Percentiles rank a stretch among this genome's conserved stretches.
Evolutionary conservation across 192 early-diverging fungal genomes (phyloP).

Genomic region (Entrophospora sp.): DNA sequence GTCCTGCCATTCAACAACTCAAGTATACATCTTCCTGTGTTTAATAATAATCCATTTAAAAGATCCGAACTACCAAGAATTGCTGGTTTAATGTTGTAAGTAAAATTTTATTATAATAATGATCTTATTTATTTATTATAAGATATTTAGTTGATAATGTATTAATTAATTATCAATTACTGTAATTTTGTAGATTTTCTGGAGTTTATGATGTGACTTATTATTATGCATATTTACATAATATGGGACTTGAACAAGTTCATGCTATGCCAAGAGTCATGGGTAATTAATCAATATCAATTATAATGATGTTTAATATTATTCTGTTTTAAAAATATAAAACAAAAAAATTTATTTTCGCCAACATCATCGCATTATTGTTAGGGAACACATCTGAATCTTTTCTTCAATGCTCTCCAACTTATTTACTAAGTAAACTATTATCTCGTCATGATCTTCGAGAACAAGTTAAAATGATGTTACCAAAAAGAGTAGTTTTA

Average conservation of each 20-base stretch:
- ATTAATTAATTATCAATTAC: too few species aligned
- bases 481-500: slow-evolving; percentile 10
- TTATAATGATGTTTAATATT: not conserved
- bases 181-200: slow-evolving; percentile 23
- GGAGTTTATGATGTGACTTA: slow-evolving; percentile 36
- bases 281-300: not conserved
- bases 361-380: not conserved
- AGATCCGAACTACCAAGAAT: slow-evolving; percentile 27
- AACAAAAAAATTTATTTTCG: not conserved
- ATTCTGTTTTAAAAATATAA: not conserved
- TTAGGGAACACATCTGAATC: slow-evolving; percentile 15
- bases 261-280: slow-evolving; percentile 19
- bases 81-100: slow-evolving; percentile 32
- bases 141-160: not conserved
- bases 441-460: not conserved
- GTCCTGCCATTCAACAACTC: slow-evolving; percentile 18
- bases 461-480: not conserved
- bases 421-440: slow-evolving; percentile 9
- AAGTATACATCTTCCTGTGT: slow-evolving; percentile 20
- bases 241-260: slow-evolving; percentile 23
- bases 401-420: slow-evolving; percentile 19
- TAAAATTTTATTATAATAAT: not conserved
- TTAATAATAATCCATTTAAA: slow-evolving; percentile 7
- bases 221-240: slow-evolving; percentile 37
- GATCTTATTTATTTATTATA: not conserved